Base-by-base conservation (phyloP, 371 early-diverging fungal genomes). In the Mortierella sp. region DNA sequence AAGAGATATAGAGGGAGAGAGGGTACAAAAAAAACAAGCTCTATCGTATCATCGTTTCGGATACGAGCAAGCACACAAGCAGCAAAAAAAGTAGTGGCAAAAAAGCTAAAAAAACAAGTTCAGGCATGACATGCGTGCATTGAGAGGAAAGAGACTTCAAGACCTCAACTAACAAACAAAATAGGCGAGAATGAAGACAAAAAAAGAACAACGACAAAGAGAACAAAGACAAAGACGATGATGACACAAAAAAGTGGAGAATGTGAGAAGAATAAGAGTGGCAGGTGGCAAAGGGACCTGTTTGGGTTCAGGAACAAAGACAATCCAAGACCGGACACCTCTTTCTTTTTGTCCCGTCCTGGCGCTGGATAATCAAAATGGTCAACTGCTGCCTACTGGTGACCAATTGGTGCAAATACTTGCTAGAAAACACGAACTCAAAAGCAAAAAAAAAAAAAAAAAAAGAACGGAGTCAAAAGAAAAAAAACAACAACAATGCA, bases 1-100 rank as follows among this genome's bases (percentile, higher is more conserved):
- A 47, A 47, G 29, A 47, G 67, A 61, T 53, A 52, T 39, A 53
- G 19, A 50, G 41, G 22, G 63, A 48, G 37, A 64, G 64, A 55
- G 72, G 52, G 52, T 40, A 43, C n/a, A 55, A 55, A 45, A 22
- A 24, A 44, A 50, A 63, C n/a, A n/a, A n/a, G n/a, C n/a, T n/a
- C n/a, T n/a, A n/a, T n/a, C n/a, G n/a, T n/a, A n/a, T n/a, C n/a
- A n/a, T n/a, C n/a, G n/a, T n/a, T n/a, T n/a, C n/a, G n/a, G n/a
- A n/a, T n/a, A n/a, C 13, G 41, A 40, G 34, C 29, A 44, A 52
- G 19, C 8, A 44, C 73, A 63, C n/a, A 44, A 70, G 37, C 71
- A n/a, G 29, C n/a, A 47, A n/a, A n/a, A n/a, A 16, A 58, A 34
- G 44, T 48, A 47, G 34, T 43, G 22, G 55, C 74, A 73, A 50